Base-by-base conservation (phyloP, 192 early-diverging fungal species). In the Kickxella alabastrina region DNA sequence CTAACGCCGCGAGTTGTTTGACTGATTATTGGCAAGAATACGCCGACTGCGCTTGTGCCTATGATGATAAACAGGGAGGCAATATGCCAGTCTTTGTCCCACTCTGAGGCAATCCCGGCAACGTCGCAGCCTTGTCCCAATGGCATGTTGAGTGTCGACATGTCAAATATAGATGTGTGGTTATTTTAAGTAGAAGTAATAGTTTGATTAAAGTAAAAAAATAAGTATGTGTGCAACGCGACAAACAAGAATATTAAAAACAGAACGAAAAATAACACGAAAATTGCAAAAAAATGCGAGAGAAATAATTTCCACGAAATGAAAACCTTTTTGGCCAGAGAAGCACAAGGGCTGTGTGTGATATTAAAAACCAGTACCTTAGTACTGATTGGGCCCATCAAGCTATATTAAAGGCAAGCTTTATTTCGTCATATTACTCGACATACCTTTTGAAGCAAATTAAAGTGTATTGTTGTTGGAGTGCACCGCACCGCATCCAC, bases 41-140 rank as follows among this genome's bases (percentile, higher is more conserved):
- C 79, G 24, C 84, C 84, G 1, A 77, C 52, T 1, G 79, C 62
- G 39, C 82, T 81, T 4, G 79, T 59, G 1, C 65, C 68, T 15
- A 84, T 61, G n/a, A 84, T 70, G 7, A 82, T 68, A 46, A 84
- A 77, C 27, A 83, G 43, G 3, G 80, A 62, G 2, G 57, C 64
- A 25, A 86, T 59, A 27, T 84, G 84, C 39, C 75, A 57, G 41
- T 59, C 52, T 36, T 52, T 54, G 44, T 75, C 49, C 64, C 65
- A 75, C n/a, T 45, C 39, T 5, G 67, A 6, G 15, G 35, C 50
- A 26, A 25, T 37, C 4, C 52, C 51, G 22, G 32, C 38, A 5
- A 47, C 26, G 17, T 27, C 40, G 54, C 63, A 67, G 17, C 43
- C 43, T n/a, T 21, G 36, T 29, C 37, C 39, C 47, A 42, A 15